phyloP scores from a whole-genome alignment of 139 green algal genomes.

The Picocystis salinarum region DNA sequence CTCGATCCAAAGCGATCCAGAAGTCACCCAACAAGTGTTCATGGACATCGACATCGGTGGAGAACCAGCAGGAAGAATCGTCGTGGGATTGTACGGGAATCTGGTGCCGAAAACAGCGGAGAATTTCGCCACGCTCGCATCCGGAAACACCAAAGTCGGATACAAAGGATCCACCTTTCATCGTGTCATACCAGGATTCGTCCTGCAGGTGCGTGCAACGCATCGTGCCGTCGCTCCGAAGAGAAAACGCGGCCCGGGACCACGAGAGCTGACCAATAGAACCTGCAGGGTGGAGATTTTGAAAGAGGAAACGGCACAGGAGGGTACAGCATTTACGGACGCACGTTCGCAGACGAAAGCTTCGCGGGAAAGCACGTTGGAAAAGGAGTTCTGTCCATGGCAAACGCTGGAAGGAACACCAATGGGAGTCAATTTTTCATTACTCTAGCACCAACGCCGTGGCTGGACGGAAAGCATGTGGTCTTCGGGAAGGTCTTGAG shows the following conservation, averaged over 20 bases:
- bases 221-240: no score
- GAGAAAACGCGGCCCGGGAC: no score
- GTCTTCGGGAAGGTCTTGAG: no score
- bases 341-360: slow-evolving; percentile 59
- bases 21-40: slow-evolving; percentile 38
- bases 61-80: slow-evolving; percentile 49
- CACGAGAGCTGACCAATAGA: no score
- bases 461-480: no score
- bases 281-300: no score
- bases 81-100: slow-evolving; percentile 31
- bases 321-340: slow-evolving; percentile 70
- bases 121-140: slow-evolving; percentile 9
- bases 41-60: slow-evolving; percentile 71
- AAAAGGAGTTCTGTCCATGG: slow-evolving; percentile 56
- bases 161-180: slow-evolving; percentile 32
- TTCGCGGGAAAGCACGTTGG: slow-evolving; percentile 63
- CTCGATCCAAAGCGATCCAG: no score
- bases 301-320: slow-evolving; percentile 31
- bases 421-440: no score
- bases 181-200: slow-evolving; percentile 34
- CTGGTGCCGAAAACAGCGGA: slow-evolving; percentile 6
- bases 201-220: slow-evolving; percentile 27
- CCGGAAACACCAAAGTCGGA: slow-evolving; percentile 12
- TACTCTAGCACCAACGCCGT: no score
- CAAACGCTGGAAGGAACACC: no score